A percentile compares a stretch with the other conserved stretches of the same genome.
phyloP scores from a whole-genome alignment of 2,329 filamentous ascomycete genomes.

The Clonostachys rosea region DNA sequence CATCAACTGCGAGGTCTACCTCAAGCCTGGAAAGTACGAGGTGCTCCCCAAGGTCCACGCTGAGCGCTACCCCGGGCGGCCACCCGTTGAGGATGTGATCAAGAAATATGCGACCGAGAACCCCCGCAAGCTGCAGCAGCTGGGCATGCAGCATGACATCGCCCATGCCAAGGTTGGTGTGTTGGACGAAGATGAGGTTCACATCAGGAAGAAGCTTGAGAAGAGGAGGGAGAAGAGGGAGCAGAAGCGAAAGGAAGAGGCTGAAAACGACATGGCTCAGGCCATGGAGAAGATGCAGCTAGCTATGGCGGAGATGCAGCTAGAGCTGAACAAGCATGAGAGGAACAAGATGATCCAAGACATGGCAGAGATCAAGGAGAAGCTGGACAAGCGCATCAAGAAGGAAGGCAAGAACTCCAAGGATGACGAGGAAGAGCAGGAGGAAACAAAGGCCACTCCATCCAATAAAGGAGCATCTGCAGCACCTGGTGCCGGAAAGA shows the following conservation, averaged over 20 bases:
- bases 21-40: constrained; percentile 64
- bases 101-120: constrained; percentile 32
- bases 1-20: constrained; percentile 64
- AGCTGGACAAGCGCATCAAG: too few species aligned
- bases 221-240: constrained; percentile 16
- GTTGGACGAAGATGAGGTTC: constrained; percentile 37
- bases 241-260: constrained; percentile 8
- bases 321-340: too few species aligned
- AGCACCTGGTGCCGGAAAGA: too few species aligned
- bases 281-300: constrained; percentile 16
- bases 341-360: too few species aligned
- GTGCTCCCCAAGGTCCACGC: constrained; percentile 67
- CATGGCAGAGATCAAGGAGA: too few species aligned
- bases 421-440: constrained; percentile 1
- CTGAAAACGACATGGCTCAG: constrained; percentile 7
- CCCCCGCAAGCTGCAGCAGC: constrained; percentile 60
- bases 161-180: constrained; percentile 55
- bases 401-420: not conserved
- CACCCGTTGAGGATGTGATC: constrained; percentile 56
- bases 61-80: constrained; percentile 28
- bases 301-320: constrained; percentile 5
- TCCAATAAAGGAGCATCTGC: too few species aligned
- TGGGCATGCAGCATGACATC: constrained; percentile 57
- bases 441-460: not conserved
- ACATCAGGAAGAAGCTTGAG: constrained; percentile 17